phyloP scores from a whole-genome alignment of 495 filamentous ascomycete species.

The Wilcoxina mikolae region DNA sequence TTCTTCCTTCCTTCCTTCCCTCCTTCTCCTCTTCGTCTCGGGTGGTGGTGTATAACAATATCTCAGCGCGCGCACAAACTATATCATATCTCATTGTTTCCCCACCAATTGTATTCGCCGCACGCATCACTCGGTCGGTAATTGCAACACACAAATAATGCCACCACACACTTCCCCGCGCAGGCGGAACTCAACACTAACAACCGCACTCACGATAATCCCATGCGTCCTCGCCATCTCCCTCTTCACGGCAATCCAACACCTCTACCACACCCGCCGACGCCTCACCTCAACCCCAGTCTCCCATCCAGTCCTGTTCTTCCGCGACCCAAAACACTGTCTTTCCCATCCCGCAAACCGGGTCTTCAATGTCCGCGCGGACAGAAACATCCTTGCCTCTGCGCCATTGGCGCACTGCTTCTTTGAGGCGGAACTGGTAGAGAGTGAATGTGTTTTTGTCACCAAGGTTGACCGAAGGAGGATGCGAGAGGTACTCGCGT shows the following conservation, averaged over 20 bases:
- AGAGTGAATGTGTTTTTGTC: not conserved
- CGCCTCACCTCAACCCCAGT: not conserved
- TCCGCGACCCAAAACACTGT: not conserved
- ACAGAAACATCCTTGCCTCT: slow-evolving; percentile 5
- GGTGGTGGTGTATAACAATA: too few species aligned
- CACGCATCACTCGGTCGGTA: too few species aligned
- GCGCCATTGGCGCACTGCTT: slow-evolving; percentile 1
- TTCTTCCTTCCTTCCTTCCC: too few species aligned
- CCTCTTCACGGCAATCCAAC: not conserved
- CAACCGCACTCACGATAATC: not conserved
- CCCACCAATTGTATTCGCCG: too few species aligned
- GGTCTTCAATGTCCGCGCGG: slow-evolving; percentile 6
- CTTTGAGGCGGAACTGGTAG: slow-evolving; percentile 5
- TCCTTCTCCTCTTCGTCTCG: too few species aligned
- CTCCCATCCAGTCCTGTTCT: not conserved
- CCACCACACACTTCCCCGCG: not conserved
- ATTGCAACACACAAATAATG: too few species aligned
- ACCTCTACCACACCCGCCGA: slow-evolving; percentile 4
- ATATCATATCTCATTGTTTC: too few species aligned
- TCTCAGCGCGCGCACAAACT: too few species aligned
- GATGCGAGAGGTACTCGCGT: slow-evolving; percentile 3
- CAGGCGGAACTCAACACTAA: not conserved
- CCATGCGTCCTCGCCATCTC: slow-evolving; percentile 4
- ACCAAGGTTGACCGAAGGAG: not conserved
- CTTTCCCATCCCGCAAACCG: slow-evolving; percentile 5